Base-by-base conservation (phyloP, 208 protist genomes). In the Lotmaria passim region DNA sequence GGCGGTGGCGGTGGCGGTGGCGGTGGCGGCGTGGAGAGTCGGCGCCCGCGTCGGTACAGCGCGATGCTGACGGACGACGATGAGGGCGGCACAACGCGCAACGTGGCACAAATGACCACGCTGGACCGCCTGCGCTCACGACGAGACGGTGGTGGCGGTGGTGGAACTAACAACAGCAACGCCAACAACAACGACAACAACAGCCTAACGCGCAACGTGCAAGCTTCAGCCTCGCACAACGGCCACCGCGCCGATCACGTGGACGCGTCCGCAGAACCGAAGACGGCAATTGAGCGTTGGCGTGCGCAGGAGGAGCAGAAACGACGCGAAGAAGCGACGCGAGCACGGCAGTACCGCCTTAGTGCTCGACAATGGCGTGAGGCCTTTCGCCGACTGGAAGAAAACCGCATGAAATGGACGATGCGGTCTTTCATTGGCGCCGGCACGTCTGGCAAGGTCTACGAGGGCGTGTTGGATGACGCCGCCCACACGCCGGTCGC, bases 401-500 rank as follows among this genome's bases (percentile, higher is more conserved):
- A 75, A 31, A 69, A 81, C 36, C 36, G 48, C 12, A 28, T 85
- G 44, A 28, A 34, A 24, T 85, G 79, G 79, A 65, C n/a, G 14
- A 46, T 70, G 43, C 48, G 73, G 8, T 69, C 66, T 30, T 61
- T 78, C 26, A 85, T 85, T 30, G 79, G 79, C 7, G 75, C 75
- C 19, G 79, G 79, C 33, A 75, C 79, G 23, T 85, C 70, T 23
- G 79, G 75, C 26, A 71, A 65, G 28, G 79, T 85, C 14, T 85
- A 78, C 53, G 79, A 85, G 44, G 79, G 79, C 46, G 70, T 85
- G 26, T 68, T 85, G 12, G 71, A 85, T 36, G 68, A 75, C 53
- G 34, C 43, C 26, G 31, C 58, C 26, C 79, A 64, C 26, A 78
- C 92, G 10, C 88, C 91, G 6, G 91, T 94, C 11, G 91, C 91